phyloP scores from a whole-genome alignment of 257 asterid genomes.

The Nicotiana noctiflora region DNA sequence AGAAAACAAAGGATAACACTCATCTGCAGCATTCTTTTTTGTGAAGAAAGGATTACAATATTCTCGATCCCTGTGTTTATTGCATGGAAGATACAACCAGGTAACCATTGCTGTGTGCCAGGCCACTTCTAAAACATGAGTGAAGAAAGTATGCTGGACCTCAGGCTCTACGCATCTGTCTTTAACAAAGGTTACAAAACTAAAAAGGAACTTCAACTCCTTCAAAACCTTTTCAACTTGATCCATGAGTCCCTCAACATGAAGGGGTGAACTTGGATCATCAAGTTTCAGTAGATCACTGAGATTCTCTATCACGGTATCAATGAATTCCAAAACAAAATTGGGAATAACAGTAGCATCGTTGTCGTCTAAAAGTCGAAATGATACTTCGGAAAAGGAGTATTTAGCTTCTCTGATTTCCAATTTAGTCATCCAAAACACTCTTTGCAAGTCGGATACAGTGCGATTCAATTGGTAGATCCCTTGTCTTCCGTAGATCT shows the following conservation, averaged over 20 bases:
- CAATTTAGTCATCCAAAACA: neutral
- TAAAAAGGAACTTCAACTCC: neutral
- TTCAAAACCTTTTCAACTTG: neutral
- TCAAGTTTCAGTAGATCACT: too few relatives aligned
- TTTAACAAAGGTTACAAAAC: neutral
- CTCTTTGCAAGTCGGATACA: accelerated
- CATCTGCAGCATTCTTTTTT: too few relatives aligned
- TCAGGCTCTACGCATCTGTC: neutral
- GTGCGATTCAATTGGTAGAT: neutral
- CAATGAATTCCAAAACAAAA: too few relatives aligned
- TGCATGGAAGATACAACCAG: neutral
- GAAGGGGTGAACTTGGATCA: neutral
- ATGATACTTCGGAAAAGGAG: too few relatives aligned
- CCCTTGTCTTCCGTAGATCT: neutral
- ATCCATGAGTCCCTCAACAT: neutral
- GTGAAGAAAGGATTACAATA: too few relatives aligned
- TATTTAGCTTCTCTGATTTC: neutral
- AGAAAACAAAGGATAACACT: neutral
- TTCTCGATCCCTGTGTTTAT: too few relatives aligned
- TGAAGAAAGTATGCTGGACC: neutral
- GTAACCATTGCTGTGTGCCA: neutral
- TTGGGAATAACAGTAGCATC: neutral
- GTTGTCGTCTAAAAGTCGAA: neutral
- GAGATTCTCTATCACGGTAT: too few relatives aligned
- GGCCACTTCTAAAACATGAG: neutral